Percentiles rank a stretch among this genome's conserved stretches.
These are phyloP conservation scores for Acacia confusa DNA, from an alignment of 306 rosid genomes.

Conservation along the genomic window DNA sequence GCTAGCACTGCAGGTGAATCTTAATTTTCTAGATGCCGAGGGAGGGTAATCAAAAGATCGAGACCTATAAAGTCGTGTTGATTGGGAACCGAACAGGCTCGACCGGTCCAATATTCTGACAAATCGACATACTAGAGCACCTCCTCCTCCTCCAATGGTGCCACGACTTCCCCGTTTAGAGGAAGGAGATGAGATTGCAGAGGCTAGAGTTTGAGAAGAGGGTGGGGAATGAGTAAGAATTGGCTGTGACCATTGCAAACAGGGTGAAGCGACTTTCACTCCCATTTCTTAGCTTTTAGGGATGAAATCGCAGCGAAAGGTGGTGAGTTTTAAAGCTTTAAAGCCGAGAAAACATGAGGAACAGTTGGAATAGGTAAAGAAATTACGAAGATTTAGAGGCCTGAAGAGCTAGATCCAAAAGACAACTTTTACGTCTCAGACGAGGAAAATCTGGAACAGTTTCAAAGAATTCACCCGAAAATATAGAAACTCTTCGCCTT, in stretches of 20 bases:
- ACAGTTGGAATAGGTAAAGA: background rate
- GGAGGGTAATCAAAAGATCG: conserved; percentile 39
- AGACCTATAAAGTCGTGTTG: conserved; percentile 43
- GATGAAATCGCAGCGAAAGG: background rate
- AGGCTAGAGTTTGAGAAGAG: conserved; percentile 63
- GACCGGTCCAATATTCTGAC: conserved; percentile 45
- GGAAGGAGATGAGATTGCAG: conserved; percentile 53
- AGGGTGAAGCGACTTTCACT: conserved; percentile 54
- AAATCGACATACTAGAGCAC: conserved; percentile 37
- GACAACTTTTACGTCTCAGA: background rate
- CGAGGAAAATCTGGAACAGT: background rate
- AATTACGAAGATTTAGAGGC: conserved; percentile 10
- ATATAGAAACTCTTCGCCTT: conserved; percentile 28
- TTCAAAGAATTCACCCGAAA: background rate
- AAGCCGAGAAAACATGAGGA: background rate
- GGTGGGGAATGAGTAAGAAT: conserved; percentile 59
- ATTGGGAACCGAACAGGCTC: conserved; percentile 36
- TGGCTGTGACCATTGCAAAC: conserved; percentile 65
- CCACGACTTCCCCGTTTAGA: conserved; percentile 47
- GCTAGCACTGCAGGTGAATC: conserved; percentile 63
- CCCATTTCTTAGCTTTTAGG: conserved; percentile 41
- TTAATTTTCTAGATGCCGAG: conserved; percentile 25
- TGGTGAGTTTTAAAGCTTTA: background rate
- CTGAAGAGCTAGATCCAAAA: conserved; percentile 5
- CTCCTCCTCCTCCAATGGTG: conserved; percentile 32